These are phyloP conservation scores for Fallopia convolvulus DNA, from an alignment of 148 eudicot species.

Conservation along the genomic window DNA sequence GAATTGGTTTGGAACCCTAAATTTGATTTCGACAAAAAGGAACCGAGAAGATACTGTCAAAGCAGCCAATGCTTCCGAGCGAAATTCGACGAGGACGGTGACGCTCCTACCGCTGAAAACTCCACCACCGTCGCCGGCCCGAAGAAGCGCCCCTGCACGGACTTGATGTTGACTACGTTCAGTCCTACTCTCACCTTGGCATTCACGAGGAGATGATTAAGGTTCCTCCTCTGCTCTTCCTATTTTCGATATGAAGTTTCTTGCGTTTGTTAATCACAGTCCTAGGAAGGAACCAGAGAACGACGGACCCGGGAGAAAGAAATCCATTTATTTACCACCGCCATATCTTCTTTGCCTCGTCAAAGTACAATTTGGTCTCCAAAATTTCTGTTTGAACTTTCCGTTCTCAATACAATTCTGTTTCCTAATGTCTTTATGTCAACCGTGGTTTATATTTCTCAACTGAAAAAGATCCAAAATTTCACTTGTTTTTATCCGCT, in stretches of 20 bases:
- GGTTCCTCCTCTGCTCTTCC: constrained; percentile 25
- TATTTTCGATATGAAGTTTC: not conserved
- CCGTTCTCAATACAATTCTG: no score
- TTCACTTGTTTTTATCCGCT: no score
- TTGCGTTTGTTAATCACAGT: no score
- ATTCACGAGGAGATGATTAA: constrained; percentile 98
- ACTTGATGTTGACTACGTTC: constrained; percentile 81
- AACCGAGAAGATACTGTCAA: not conserved
- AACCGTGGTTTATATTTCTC: no score
- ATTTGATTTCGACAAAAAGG: not conserved
- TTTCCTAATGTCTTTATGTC: no score
- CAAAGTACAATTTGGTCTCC: no score
- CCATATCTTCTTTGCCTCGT: no score
- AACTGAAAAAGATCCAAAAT: no score
- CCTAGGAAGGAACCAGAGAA: no score
- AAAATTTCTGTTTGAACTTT: no score
- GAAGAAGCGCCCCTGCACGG: constrained; percentile 59
- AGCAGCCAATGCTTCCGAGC: constrained; percentile 18
- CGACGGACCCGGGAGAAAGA: no score
- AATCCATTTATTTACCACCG: no score
- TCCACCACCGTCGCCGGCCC: constrained; percentile 11
- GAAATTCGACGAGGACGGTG: constrained; percentile 5
- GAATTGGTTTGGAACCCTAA: not conserved
- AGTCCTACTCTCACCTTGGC: constrained; percentile 87
- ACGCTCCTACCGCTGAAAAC: constrained; percentile 4